These are phyloP conservation scores for Alternaria consortialis DNA, from an alignment of 2,329 filamentous ascomycete species.

Conservation along the genomic window DNA sequence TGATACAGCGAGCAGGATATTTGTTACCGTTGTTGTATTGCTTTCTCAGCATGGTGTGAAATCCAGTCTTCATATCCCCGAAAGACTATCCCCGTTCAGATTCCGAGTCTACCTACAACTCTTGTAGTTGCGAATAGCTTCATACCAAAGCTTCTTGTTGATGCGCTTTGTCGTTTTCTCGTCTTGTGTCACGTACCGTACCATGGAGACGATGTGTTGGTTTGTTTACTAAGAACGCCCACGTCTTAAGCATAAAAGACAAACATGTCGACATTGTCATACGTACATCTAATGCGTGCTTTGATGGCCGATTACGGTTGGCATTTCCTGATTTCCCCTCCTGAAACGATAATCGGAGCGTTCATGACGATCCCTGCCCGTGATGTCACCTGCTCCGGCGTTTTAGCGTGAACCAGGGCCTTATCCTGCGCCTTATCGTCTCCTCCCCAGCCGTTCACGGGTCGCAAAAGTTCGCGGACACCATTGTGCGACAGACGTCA, in stretches of 20 bases:
- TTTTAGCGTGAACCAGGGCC: conserved; percentile 21
- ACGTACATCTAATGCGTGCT: not conserved
- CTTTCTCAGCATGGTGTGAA: not conserved
- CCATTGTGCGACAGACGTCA: conserved; percentile 2
- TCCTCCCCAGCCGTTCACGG: not conserved
- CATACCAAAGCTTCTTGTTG: not conserved
- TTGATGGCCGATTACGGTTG: not conserved
- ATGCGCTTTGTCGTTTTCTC: conserved; percentile 1
- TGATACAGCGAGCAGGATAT: not conserved
- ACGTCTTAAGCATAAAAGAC: not conserved
- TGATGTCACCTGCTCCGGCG: conserved; percentile 32
- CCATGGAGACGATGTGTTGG: not conserved
- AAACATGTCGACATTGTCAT: not conserved
- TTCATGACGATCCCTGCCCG: not conserved
- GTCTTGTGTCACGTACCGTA: not conserved
- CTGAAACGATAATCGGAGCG: not conserved
- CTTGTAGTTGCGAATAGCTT: no score
- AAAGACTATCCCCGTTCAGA: no score
- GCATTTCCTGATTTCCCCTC: not conserved
- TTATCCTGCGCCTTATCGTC: conserved; percentile 5
- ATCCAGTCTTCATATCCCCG: not conserved
- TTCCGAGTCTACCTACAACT: no score
- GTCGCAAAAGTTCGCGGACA: not conserved
- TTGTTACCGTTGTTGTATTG: no score
- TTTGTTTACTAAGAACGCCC: not conserved